Evolutionary conservation across 305 asterid genomes (phyloP), one percentile per base, ranked within the genome.

Genomic region (Fraxinus platypoda): DNA sequence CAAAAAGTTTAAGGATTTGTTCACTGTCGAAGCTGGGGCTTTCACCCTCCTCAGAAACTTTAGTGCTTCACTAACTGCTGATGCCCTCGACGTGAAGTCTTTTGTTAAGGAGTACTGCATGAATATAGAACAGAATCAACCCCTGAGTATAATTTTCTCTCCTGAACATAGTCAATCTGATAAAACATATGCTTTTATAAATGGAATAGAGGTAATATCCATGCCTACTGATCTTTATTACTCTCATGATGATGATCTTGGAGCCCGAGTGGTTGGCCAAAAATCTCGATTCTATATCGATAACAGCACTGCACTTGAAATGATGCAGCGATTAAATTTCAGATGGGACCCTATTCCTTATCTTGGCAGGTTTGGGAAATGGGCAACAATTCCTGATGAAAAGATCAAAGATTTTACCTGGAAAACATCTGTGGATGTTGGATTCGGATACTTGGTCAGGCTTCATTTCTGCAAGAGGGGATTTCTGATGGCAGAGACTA

Each of bases 361-460:
- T 78, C 66, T 13, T 4, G 77, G 8, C 25, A n/a, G 70, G 13
- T 74, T 81, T 74, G 82, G 83, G 2, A 81, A 4, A 34, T 59
- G 83, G 88, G 81, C 11, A 4, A 59, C 76, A 8, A 33, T 57
- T 17, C 64, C 83, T 17, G 25, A 28, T 2, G 57, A 15, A 15
- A 37, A 79, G 30, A 26, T 1, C 0, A 85, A 79, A 38, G 68
- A 0, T 41, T 71, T 13, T 1, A 80, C 84, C 33, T 86, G 88
- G 91, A 83, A 43, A 64, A 43, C 75, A 19, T 21, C 81, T 34
- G 89, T 89, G 8, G 84, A 77, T 3, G 81, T 81, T 4, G 90
- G 92, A 23, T 87, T 87, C 41, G 75, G 80, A 70, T 89, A 87
- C 80, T n/a, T 87, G 85, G 28, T 85, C 57, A 85, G 90, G 88